Percentiles rank a stretch among this genome's conserved stretches.
Conservation (phyloP, 345 rosid species). For the Eucalyptus grandis region DNA sequence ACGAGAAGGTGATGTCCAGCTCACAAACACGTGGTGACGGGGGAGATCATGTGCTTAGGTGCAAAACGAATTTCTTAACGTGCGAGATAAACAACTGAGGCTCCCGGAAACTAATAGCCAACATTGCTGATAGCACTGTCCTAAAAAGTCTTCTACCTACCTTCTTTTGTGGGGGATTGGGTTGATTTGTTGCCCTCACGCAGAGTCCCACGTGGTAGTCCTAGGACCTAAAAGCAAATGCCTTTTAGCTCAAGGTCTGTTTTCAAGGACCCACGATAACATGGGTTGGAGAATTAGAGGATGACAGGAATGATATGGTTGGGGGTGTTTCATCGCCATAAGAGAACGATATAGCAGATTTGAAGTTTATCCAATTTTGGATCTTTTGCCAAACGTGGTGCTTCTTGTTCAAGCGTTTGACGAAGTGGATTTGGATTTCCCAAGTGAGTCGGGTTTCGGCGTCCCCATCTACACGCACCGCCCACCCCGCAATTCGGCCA, state of each 20-base stretch:
- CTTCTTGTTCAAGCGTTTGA: neutral
- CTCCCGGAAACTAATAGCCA: neutral
- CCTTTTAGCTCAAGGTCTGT: neutral
- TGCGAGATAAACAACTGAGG: neutral
- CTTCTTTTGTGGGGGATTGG: neutral
- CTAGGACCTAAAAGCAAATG: neutral
- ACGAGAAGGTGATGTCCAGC: constrained; percentile 1
- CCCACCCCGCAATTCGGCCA: neutral
- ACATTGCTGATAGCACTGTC: neutral
- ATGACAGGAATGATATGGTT: neutral
- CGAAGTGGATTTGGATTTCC: neutral
- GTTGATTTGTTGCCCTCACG: neutral
- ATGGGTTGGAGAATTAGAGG: neutral
- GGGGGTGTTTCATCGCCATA: neutral
- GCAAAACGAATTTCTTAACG: neutral
- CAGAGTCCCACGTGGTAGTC: constrained; percentile 17
- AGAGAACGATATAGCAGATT: neutral
- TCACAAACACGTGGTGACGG: constrained; percentile 17
- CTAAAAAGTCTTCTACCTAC: neutral
- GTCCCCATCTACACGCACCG: neutral
- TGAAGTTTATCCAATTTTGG: neutral
- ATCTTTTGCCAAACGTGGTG: neutral
- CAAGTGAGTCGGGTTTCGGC: neutral
- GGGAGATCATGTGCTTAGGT: constrained; percentile 43
- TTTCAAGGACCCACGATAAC: neutral